Evolutionary conservation across 2,329 filamentous ascomycete species (phyloP).

Genomic region (Zasmidium citrigriseum): DNA sequence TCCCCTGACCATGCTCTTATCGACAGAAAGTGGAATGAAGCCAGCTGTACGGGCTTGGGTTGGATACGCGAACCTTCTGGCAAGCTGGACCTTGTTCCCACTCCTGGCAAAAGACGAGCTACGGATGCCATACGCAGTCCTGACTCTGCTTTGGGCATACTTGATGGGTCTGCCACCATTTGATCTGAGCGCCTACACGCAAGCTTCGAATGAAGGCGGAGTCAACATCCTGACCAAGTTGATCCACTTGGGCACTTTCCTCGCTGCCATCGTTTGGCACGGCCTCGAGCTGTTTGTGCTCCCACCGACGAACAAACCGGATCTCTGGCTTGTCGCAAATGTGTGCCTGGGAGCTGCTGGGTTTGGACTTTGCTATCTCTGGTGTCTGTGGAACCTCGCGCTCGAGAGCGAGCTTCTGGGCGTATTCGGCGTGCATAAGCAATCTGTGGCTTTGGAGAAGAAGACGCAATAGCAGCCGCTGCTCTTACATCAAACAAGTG

Average conservation of each 20-base stretch:
- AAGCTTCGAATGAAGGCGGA: constrained; percentile 21
- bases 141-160: constrained; percentile 88
- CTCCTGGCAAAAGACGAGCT: constrained; percentile 83
- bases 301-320: constrained; percentile 77
- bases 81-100: constrained; percentile 91
- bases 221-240: constrained; percentile 52
- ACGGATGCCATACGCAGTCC: constrained; percentile 77
- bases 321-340: constrained; percentile 92
- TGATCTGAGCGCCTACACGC: constrained; percentile 64
- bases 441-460: constrained; percentile 32
- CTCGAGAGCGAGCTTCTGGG: constrained; percentile 50
- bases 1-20: constrained; percentile 87
- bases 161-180: constrained; percentile 83
- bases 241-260: constrained; percentile 75
- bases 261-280: constrained; percentile 80
- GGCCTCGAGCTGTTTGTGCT: constrained; percentile 66
- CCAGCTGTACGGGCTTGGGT: constrained; percentile 84
- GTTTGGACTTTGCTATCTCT: constrained; percentile 85
- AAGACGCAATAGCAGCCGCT: constrained; percentile 39
- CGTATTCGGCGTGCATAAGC: constrained; percentile 16
- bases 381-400: constrained; percentile 76
- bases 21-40: constrained; percentile 73
- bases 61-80: constrained; percentile 90
- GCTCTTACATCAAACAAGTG: not conserved
- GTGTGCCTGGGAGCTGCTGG: constrained; percentile 82